phyloP scores from a whole-genome alignment of 1,284 basidiomycete genomes.

The Papiliotrema terrestris region DNA sequence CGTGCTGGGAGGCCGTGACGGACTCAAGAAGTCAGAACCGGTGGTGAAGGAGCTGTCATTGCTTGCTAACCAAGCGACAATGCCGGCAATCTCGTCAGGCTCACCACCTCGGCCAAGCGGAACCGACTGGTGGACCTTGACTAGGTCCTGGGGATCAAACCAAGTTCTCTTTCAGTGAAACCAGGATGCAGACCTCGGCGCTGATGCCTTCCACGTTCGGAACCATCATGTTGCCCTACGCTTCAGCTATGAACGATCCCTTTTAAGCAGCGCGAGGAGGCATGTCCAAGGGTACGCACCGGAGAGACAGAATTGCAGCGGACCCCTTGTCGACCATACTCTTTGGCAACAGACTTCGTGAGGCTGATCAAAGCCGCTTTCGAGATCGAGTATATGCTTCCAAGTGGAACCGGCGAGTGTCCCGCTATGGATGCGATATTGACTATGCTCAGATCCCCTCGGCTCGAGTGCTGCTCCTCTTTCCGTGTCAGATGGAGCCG shows the following conservation, averaged over 20 bases:
- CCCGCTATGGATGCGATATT: slow-evolving; percentile 9
- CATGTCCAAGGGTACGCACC: neutral
- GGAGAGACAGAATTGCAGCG: slow-evolving; percentile 21
- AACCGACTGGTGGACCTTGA: neutral
- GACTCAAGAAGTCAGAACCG: slow-evolving; percentile 10
- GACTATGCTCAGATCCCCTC: slow-evolving; percentile 7
- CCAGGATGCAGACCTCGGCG: slow-evolving; percentile 2
- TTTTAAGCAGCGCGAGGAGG: too few relatives aligned
- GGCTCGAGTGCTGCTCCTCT: neutral
- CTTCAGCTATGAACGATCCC: neutral
- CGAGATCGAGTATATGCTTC: slow-evolving; percentile 7
- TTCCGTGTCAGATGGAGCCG: slow-evolving; percentile 7
- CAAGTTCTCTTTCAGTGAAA: neutral
- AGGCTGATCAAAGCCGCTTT: slow-evolving; percentile 23
- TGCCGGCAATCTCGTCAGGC: slow-evolving; percentile 21
- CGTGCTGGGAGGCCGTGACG: neutral
- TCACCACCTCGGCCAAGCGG: slow-evolving; percentile 6
- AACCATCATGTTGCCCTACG: slow-evolving; percentile 9
- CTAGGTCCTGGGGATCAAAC: neutral
- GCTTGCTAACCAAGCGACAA: slow-evolving; percentile 18
- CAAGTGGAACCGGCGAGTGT: neutral
- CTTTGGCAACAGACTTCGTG: slow-evolving; percentile 12
- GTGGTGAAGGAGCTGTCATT: slow-evolving; percentile 21
- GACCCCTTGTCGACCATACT: slow-evolving; percentile 12
- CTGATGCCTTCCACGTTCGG: slow-evolving; percentile 10